A percentile compares a stretch with the other conserved stretches of the same genome.
These are phyloP conservation scores for Scopulariopsis brevicaulis DNA, from an alignment of 2,329 filamentous ascomycete species.

Conservation along the genomic window DNA sequence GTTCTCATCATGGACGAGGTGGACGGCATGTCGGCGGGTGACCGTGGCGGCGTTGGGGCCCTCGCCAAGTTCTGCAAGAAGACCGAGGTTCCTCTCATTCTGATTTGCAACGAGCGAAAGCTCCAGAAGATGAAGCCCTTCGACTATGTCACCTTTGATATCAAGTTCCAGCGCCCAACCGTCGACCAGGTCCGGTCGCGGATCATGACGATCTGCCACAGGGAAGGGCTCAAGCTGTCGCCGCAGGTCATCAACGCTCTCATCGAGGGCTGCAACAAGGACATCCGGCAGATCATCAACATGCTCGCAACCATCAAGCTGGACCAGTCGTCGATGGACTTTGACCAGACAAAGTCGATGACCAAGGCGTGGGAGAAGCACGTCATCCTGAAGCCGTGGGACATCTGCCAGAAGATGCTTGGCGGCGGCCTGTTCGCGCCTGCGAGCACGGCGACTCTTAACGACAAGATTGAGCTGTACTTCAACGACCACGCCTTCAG, in stretches of 20 bases:
- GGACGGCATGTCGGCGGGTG: constrained; percentile 95
- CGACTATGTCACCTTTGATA: constrained; percentile 71
- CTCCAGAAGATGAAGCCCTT: constrained; percentile 98
- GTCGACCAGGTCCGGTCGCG: constrained; percentile 84
- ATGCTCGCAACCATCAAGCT: constrained; percentile 94
- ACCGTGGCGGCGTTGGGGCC: constrained; percentile 89
- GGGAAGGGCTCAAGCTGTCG: constrained; percentile 81
- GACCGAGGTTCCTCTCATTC: constrained; percentile 85
- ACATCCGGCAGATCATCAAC: constrained; percentile 97
- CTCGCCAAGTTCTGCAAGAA: constrained; percentile 92
- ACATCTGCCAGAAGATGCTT: constrained; percentile 90
- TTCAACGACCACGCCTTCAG: constrained; percentile 99
- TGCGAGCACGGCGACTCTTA: constrained; percentile 75
- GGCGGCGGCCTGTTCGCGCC: constrained; percentile 76
- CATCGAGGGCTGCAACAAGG: constrained; percentile 89
- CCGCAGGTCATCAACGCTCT: constrained; percentile 77
- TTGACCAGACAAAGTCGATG: constrained; percentile 82
- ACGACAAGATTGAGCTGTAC: constrained; percentile 97
- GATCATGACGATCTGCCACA: constrained; percentile 89
- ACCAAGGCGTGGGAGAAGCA: constrained; percentile 98
- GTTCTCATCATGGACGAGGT: constrained; percentile 98
- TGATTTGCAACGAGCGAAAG: constrained; percentile 93
- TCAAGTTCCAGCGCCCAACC: constrained; percentile 81
- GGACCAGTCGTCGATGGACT: constrained; percentile 70
- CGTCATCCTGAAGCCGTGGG: constrained; percentile 92